A percentile compares a stretch with the other conserved stretches of the same genome.
phyloP scores from a whole-genome alignment of 2,329 filamentous ascomycete genomes.

The Didymella glomerata region DNA sequence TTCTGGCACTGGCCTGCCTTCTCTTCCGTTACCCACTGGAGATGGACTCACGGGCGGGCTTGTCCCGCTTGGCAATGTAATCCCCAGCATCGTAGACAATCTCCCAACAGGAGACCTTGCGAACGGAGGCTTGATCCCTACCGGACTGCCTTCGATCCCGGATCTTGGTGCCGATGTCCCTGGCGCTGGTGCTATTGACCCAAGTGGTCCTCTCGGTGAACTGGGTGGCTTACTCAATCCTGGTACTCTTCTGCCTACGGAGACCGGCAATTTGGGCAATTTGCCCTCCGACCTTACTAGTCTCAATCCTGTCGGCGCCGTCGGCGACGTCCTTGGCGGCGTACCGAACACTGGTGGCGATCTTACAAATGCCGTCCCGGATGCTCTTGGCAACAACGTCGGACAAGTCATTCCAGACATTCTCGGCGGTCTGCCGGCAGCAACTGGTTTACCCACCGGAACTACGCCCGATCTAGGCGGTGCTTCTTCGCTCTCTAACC shows the following conservation, averaged over 20 bases:
- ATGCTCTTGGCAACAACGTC: background rate
- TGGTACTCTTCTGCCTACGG: background rate
- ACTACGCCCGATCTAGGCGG: background rate
- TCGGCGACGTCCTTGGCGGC: background rate
- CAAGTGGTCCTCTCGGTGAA: background rate
- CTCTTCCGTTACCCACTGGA: background rate
- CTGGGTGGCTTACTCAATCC: background rate
- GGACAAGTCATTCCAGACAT: background rate
- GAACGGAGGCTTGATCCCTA: background rate
- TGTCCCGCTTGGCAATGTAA: background rate
- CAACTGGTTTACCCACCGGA: background rate
- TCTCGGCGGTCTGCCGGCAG: background rate
- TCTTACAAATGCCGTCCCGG: background rate
- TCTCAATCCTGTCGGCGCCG: background rate
- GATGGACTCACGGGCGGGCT: background rate
- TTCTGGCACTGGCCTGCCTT: background rate
- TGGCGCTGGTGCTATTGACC: background rate
- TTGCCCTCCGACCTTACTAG: background rate
- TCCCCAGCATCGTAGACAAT: background rate
- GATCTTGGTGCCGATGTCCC: background rate
- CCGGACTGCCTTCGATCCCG: background rate
- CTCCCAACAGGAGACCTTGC: background rate
- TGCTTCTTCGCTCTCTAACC: background rate
- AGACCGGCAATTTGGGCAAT: background rate
- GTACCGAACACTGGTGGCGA: background rate